A percentile compares a stretch with the other conserved stretches of the same genome.
Evolutionary conservation across 2,329 filamentous ascomycete species (phyloP).

Genomic region (Plectosphaerella plurivora): DNA sequence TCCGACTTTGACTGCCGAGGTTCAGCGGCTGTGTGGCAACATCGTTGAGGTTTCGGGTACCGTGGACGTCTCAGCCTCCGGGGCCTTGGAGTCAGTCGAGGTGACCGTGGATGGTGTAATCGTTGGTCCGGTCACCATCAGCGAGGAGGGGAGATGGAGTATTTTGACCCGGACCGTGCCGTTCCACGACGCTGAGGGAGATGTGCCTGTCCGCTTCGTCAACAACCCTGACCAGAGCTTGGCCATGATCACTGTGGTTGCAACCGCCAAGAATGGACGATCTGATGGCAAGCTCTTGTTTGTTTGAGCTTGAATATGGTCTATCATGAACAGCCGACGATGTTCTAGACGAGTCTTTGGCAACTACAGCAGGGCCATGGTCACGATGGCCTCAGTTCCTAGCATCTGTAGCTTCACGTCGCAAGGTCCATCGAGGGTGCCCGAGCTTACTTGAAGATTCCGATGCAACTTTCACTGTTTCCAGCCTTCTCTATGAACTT

Average conservation of each 20-base stretch:
- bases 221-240: not conserved
- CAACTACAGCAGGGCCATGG: no score
- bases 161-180: not conserved
- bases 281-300: constrained; percentile 2
- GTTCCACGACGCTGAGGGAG: not conserved
- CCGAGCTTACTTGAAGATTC: no score
- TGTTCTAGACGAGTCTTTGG: no score
- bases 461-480: no score
- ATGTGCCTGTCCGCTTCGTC: not conserved
- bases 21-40: not conserved
- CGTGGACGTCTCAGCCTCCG: not conserved
- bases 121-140: not conserved
- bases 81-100: not conserved
- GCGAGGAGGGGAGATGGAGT: not conserved
- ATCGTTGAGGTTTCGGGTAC: not conserved
- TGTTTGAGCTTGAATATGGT: not conserved
- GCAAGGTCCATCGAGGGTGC: no score
- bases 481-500: no score
- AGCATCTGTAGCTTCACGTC: no score
- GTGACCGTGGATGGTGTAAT: constrained; percentile 1
- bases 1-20: not conserved
- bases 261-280: not conserved
- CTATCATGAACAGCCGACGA: no score
- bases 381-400: no score
- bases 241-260: constrained; percentile 4